Percentiles rank a stretch among this genome's conserved stretches.
These are phyloP conservation scores for Graphilbum ipis-grandicollis DNA, from an alignment of 2,329 filamentous ascomycete species.

Conservation along the genomic window DNA sequence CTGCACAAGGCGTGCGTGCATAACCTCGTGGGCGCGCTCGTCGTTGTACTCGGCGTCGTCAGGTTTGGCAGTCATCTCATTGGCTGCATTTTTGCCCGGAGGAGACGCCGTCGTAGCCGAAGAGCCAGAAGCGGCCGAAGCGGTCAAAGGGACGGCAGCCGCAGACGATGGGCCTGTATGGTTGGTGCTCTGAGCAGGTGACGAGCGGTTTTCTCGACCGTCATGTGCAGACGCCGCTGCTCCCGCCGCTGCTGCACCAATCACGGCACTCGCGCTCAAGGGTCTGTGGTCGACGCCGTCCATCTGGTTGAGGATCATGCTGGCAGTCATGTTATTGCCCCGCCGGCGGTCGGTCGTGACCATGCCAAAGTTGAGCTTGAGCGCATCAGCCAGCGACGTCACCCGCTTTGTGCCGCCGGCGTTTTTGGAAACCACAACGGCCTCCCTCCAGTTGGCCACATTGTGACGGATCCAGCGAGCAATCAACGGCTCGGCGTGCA, in stretches of 20 bases:
- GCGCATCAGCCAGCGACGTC: constrained; percentile 81
- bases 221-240: too few relatives aligned
- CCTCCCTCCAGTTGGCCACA: constrained; percentile 72
- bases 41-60: constrained; percentile 47
- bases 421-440: constrained; percentile 96
- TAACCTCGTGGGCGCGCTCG: constrained; percentile 72
- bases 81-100: neutral
- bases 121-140: neutral
- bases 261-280: neutral
- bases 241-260: neutral
- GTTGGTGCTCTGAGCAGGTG: neutral
- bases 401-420: constrained; percentile 93
- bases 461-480: constrained; percentile 90
- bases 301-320: constrained; percentile 56
- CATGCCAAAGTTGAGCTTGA: constrained; percentile 96
- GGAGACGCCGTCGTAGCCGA: neutral
- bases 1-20: constrained; percentile 76
- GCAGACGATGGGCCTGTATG: too few relatives aligned
- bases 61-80: constrained; percentile 17
- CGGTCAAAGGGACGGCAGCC: too few relatives aligned
- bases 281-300: constrained; percentile 38
- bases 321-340: constrained; percentile 51
- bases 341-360: constrained; percentile 71
- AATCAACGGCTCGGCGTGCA: constrained; percentile 88
- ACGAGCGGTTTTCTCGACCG: too few relatives aligned